Evolutionary conservation across 805 yeast genomes (phyloP), one percentile per base, ranked within the genome.

Genomic region (Hagleromyces aurorensis): DNA sequence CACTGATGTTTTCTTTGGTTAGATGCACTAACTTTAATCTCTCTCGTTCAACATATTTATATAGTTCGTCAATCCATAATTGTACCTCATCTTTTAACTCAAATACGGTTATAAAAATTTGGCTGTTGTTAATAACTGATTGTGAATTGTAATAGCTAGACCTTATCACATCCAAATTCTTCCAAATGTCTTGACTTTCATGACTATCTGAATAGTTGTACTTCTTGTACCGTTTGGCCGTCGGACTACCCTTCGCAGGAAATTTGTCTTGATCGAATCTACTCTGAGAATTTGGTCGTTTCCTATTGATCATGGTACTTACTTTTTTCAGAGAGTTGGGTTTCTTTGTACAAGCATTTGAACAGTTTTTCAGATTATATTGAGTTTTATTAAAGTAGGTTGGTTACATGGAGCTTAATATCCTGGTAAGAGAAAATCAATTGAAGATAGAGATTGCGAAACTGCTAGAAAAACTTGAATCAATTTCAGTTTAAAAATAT

Each of bases 171-270:
- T 48, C 49, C 12, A 50, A 25, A 12, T 33, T 46, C 21, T 42
- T 37, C 52, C 52, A 47, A 6, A 50, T 31, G 29, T 47, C 52
- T 19, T 48, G 51, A 1, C 43, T 30, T 23, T 42, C 47, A 21
- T 32, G 35, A 19, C 17, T 17, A n/a, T 23, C 25, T 10, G 4
- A 11, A 9, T 32, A 35, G 3, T 15, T 21, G 9, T 15, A 14
- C 13, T 28, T 20, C 12, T 16, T 22, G 20, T 22, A 15, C 11
- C 16, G 25, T 7, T 17, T n/a, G n/a, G n/a, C n/a, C n/a, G n/a
- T n/a, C n/a, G n/a, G n/a, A n/a, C n/a, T n/a, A n/a, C n/a, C n/a
- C n/a, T n/a, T n/a, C n/a, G n/a, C n/a, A n/a, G n/a, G n/a, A n/a
- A n/a, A n/a, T n/a, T n/a, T n/a, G n/a, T n/a, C n/a, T n/a, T n/a